Percentiles rank a stretch among this genome's conserved stretches.
phyloP scores from a whole-genome alignment of 179 eudicot species.

The Spinacia oleracea region DNA sequence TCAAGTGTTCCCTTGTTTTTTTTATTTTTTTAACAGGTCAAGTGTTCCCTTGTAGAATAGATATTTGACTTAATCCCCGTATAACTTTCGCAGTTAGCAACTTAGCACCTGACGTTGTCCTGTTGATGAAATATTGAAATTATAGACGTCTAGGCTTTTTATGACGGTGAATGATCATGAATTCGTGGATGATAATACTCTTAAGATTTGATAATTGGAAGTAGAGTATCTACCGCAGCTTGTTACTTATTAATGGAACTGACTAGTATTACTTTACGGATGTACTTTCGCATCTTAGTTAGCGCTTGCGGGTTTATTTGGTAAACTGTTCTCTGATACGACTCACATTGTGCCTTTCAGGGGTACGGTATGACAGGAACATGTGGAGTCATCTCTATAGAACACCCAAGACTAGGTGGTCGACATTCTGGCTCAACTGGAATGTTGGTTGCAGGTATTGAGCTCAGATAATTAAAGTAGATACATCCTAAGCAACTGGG shows the following conservation, averaged over 20 bases:
- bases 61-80: too few relatives aligned
- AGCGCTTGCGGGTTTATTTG: too few relatives aligned
- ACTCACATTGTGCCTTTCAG: conserved; percentile 34
- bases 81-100: too few relatives aligned
- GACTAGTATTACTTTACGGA: too few relatives aligned
- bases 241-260: not conserved
- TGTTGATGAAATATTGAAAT: not conserved
- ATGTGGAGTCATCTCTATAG: conserved; percentile 43
- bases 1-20: too few relatives aligned
- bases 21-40: too few relatives aligned
- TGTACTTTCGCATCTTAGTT: not conserved
- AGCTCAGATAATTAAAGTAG: conserved; percentile 49
- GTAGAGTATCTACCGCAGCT: not conserved
- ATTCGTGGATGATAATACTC: not conserved
- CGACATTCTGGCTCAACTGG: conserved; percentile 64
- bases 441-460: conserved; percentile 49
- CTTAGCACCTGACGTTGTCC: not conserved
- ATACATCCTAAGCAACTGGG: conserved; percentile 52
- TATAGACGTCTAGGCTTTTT: too few relatives aligned
- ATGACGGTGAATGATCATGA: not conserved
- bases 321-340: conserved; percentile 7
- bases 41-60: too few relatives aligned
- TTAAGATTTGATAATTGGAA: not conserved
- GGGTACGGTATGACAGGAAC: conserved; percentile 76
- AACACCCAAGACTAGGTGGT: conserved; percentile 43